A percentile compares a stretch with the other conserved stretches of the same genome.
Conservation (phyloP, 1,284 basidiomycete genomes). For the Athelia sp. region DNA sequence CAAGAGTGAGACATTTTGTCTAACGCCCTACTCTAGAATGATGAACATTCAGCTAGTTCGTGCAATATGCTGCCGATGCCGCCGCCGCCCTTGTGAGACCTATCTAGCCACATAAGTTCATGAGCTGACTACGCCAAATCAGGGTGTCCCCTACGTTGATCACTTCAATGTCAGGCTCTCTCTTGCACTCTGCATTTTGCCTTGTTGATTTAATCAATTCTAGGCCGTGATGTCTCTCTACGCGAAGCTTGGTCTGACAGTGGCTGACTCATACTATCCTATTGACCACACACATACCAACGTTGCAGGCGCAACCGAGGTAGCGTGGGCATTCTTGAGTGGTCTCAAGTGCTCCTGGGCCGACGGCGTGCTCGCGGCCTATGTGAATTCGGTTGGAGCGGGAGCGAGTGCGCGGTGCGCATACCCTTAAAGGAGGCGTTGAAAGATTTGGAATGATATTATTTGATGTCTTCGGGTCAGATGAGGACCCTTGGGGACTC, state of each 20-base stretch:
- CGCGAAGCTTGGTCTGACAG: constrained; percentile 19
- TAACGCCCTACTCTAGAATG: neutral
- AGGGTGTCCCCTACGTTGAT: constrained; percentile 22
- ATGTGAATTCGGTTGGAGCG: neutral
- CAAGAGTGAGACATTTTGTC: neutral
- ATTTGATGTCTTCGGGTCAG: no score
- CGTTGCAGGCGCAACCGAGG: constrained; percentile 16
- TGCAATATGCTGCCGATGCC: constrained; percentile 20
- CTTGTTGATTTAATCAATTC: neutral
- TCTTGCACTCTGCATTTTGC: neutral
- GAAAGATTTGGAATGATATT: no score
- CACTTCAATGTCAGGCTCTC: constrained; percentile 13
- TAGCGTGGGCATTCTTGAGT: constrained; percentile 18
- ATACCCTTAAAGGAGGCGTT: no score
- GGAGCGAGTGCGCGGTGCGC: neutral
- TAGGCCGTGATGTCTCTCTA: neutral
- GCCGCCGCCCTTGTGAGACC: constrained; percentile 12
- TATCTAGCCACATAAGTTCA: no score
- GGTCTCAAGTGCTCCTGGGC: constrained; percentile 4
- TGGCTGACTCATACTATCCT: constrained; percentile 22
- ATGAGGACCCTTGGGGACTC: no score
- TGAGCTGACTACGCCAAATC: no score
- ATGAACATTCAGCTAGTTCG: constrained; percentile 14
- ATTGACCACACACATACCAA: constrained; percentile 27
- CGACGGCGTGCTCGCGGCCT: neutral